phyloP scores from a whole-genome alignment of 768 basidiomycete genomes.

The Trametes villosa region DNA sequence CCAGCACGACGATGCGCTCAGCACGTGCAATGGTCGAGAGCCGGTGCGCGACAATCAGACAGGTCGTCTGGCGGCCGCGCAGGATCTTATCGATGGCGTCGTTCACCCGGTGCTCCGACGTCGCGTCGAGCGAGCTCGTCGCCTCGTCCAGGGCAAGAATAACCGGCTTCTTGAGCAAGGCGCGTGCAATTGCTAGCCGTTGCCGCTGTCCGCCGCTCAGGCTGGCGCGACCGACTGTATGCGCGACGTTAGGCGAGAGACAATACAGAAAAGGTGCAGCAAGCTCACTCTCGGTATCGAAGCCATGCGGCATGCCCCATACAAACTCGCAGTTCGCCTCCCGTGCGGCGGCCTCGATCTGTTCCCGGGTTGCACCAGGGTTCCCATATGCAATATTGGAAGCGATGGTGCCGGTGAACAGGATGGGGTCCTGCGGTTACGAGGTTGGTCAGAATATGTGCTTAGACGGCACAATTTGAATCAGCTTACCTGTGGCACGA shows the following conservation, averaged over 20 bases:
- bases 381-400: slow-evolving; percentile 94
- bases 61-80: slow-evolving; percentile 77
- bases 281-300: slow-evolving; percentile 85
- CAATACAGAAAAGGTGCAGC: not conserved
- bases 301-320: slow-evolving; percentile 91
- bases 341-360: slow-evolving; percentile 87
- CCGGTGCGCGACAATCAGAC: slow-evolving; percentile 87
- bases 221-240: slow-evolving; percentile 66
- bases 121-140: slow-evolving; percentile 86
- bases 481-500: slow-evolving; percentile 80
- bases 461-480: slow-evolving; percentile 2
- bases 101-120: slow-evolving; percentile 87
- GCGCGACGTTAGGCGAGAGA: slow-evolving; percentile 7
- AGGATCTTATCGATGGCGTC: slow-evolving; percentile 91
- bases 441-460: not conserved
- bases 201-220: slow-evolving; percentile 82
- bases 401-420: slow-evolving; percentile 93
- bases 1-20: slow-evolving; percentile 87
- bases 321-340: slow-evolving; percentile 97
- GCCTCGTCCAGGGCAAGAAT: slow-evolving; percentile 92
- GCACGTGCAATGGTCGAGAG: slow-evolving; percentile 90
- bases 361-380: slow-evolving; percentile 69
- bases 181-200: slow-evolving; percentile 82
- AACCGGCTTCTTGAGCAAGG: slow-evolving; percentile 85
- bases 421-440: slow-evolving; percentile 64